A percentile compares a stretch with the other conserved stretches of the same genome.
These are phyloP conservation scores for Sporothrix phasma DNA, from an alignment of 2,329 filamentous ascomycete genomes.

Conservation along the genomic window DNA sequence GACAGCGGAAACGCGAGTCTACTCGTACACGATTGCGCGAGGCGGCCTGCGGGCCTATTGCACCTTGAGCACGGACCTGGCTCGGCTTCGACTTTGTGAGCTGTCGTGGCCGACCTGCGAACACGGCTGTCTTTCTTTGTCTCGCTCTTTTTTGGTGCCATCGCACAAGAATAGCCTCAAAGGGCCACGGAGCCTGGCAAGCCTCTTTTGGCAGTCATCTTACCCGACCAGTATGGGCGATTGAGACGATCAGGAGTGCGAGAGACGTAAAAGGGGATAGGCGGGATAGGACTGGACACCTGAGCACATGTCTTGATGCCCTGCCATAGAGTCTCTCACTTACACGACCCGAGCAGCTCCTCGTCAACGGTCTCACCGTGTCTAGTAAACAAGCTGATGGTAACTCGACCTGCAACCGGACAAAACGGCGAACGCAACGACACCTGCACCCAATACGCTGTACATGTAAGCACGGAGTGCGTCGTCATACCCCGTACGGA, in stretches of 20 bases:
- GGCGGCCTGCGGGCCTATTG: not conserved
- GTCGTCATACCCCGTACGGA: too few species aligned
- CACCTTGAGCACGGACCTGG: not conserved
- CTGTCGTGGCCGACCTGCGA: not conserved
- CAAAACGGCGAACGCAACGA: not conserved
- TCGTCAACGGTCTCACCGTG: not conserved
- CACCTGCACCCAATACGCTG: not conserved
- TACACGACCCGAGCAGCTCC: not conserved
- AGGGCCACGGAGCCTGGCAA: not conserved
- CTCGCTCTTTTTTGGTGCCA: not conserved
- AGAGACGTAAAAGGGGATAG: not conserved
- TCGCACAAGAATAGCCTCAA: conserved; percentile 1
- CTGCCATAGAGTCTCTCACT: not conserved
- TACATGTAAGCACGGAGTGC: too few species aligned
- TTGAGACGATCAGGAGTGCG: not conserved
- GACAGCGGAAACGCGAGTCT: not conserved
- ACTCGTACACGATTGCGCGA: not conserved
- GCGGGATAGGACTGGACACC: not conserved
- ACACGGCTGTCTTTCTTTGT: not conserved
- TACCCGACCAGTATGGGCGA: not conserved
- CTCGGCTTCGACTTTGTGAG: not conserved
- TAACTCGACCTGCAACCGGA: not conserved
- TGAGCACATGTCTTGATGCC: not conserved
- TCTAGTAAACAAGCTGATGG: not conserved
- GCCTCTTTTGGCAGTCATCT: not conserved